phyloP scores from a whole-genome alignment of 2,329 filamentous ascomycete species.

The Madurella mycetomatis region DNA sequence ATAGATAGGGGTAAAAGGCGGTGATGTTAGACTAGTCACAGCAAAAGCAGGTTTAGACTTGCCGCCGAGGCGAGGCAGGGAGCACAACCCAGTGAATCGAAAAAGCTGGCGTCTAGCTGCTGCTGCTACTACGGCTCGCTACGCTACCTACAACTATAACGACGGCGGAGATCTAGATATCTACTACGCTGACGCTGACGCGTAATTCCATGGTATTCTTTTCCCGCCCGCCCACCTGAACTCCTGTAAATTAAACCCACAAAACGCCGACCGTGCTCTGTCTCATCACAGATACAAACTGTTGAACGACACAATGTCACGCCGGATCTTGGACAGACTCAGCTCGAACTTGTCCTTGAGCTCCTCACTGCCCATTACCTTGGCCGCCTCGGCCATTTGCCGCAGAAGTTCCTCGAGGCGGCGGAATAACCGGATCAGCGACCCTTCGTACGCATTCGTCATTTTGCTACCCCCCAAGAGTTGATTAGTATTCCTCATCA shows the following conservation, averaged over 20 bases:
- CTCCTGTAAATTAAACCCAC: neutral
- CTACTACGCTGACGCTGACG: neutral
- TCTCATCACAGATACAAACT: constrained; percentile 25
- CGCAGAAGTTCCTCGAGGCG: constrained; percentile 89
- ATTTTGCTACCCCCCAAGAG: constrained; percentile 72
- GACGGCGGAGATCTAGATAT: neutral
- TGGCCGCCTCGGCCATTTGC: constrained; percentile 91
- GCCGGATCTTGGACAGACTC: constrained; percentile 76
- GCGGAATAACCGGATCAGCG: constrained; percentile 91
- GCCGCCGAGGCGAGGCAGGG: too few species aligned
- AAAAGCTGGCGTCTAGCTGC: too few species aligned
- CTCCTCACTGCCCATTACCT: constrained; percentile 97
- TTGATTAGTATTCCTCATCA: neutral
- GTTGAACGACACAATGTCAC: constrained; percentile 69
- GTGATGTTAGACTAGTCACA: neutral
- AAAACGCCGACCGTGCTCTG: neutral
- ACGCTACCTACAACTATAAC: neutral
- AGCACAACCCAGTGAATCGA: too few species aligned
- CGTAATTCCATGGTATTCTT: constrained; percentile 2
- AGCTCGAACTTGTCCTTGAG: constrained; percentile 88
- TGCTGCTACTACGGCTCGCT: neutral
- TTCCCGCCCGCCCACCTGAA: constrained; percentile 1
- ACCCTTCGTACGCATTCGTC: constrained; percentile 97
- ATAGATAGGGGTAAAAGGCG: neutral
- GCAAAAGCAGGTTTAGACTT: too few species aligned